These are phyloP conservation scores for Basipetospora sp. DNA, from an alignment of 2,329 filamentous ascomycete species.

Conservation along the genomic window DNA sequence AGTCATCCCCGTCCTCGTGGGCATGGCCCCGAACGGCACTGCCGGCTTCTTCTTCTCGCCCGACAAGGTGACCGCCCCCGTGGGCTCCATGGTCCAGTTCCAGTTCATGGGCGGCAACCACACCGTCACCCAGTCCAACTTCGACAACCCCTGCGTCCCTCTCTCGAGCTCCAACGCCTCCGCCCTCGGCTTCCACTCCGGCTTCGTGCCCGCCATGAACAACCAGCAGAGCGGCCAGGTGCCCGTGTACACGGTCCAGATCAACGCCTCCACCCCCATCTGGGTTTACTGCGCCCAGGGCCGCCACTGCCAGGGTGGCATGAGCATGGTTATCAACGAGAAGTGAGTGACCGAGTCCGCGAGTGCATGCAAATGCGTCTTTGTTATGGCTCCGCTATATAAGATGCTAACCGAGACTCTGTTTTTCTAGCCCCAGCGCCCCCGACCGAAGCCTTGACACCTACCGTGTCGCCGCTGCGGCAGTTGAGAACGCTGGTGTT, in stretches of 20 bases:
- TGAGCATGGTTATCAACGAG: conserved; percentile 65
- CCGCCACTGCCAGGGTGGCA: conserved; percentile 59
- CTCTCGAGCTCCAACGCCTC: conserved; percentile 37
- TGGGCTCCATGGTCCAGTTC: conserved; percentile 52
- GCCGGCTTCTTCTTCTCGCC: conserved; percentile 47
- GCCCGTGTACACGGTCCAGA: conserved; percentile 55
- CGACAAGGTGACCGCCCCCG: conserved; percentile 48
- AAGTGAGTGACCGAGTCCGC: too few relatives aligned
- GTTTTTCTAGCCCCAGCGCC: conserved; percentile 19
- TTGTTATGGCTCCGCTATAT: too few relatives aligned
- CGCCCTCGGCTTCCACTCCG: conserved; percentile 48
- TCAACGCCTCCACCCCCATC: conserved; percentile 55
- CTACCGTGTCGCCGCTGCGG: conserved; percentile 29
- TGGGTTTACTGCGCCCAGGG: conserved; percentile 69
- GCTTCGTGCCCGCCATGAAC: conserved; percentile 49
- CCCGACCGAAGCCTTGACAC: conserved; percentile 24
- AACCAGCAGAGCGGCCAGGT: conserved; percentile 32
- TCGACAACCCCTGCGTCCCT: conserved; percentile 44
- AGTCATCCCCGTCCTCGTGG: conserved; percentile 39
- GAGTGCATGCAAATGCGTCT: too few relatives aligned
- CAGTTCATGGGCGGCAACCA: conserved; percentile 57
- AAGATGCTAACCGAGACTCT: too few relatives aligned
- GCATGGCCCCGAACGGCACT: conserved; percentile 34
- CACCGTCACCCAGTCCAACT: conserved; percentile 64
- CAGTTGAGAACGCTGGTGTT: conserved; percentile 15